Base-by-base conservation (phyloP, 2,329 filamentous ascomycete species). In the Penicillium sp. region DNA sequence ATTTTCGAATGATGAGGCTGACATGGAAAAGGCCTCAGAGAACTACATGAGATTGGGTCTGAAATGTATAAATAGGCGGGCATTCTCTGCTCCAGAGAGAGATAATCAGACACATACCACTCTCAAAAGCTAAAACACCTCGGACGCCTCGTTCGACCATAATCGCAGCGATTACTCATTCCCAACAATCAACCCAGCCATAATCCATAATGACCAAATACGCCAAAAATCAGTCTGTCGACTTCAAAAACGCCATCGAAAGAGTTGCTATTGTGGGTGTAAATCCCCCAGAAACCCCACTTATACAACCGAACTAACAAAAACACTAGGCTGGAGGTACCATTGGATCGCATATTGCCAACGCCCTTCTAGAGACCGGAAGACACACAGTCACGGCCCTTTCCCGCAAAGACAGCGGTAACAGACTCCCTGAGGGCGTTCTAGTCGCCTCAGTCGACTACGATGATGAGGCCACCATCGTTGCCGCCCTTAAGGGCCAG, bases 311-410 rank as follows among this genome's bases (percentile, higher is more conserved):
- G 37, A 1, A 49, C 53, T 66, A 56, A 67, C 42, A 49, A 56
- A 41, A 14, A 9, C 4, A 1, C 26, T 44, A 76, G 73, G 73
- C 72, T 5, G 69, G 68, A 46, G 74, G 73, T 2, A 68, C 61
- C 5, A 46, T 74, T 59, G 74, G 72, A 15, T 65, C 57, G 1
- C 53, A 62, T 43, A 62, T 75, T 20, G 54, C 59, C 7, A 37
- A 46, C 0, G 66, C 67, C 12, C 76, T 85, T 1, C 65, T 83
- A 3, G 64, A 75, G 12, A 75, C 74, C 1, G 79, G 79, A 37
- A 81, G 76, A 58, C 81, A 84, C 62, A 75, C 69, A 12, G 71
- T 85, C 27, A 84, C 81, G 0, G 82, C 79, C 18, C 69, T 83
- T 23, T 78, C 79, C 11, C 81, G 82, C 26, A 64, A 65, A 23